Base-by-base conservation (phyloP, 169 alveolate species). In the Plasmodium gaboni region DNA sequence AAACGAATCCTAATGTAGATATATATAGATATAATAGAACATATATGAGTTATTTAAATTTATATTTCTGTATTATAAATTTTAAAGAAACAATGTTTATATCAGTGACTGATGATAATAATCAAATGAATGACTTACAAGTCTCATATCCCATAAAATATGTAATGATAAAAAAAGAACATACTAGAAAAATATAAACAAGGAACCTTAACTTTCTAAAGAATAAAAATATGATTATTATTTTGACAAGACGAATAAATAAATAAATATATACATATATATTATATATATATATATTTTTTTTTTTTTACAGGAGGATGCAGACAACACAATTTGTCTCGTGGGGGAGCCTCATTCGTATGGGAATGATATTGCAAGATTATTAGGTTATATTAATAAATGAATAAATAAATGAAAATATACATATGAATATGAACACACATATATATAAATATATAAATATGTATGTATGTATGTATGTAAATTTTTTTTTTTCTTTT, bases 81-180 rank as follows among this genome's bases (percentile, higher is more conserved):
- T 83, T 83, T 69, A 57, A 28, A n/a, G 86, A 67, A 13, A 83
- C 85, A 15, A 70, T 83, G 26, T 83, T 83, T 69, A 67, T 83
- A 22, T 83, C 91, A 4, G 91, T 83, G 2, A 83, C 24, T 12
- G 91, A 83, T 63, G 85, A 83, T 22, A 59, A 60, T 3, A 63
- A 83, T 50, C 59, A 69, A 38, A 55, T 83, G 22, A 83, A 42
- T n/a, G 91, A 83, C 44, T 71, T 83, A 12, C 91, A 83, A 65
- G 85, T 65, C 10, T 67, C 91, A 7, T 83, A 83, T 67, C 91
- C 91, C 1, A 4, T 83, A n/a, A 83, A 83, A 83, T 83, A 83
- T 83, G 91, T 83, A 83, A 57, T 48, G 13, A 22, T 15, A 15
- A 32, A 26, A 63, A 51, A 8, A 0, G 12, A 38, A 38, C 10